A percentile compares a stretch with the other conserved stretches of the same genome.
These are phyloP conservation scores for Aspergillus sp. DNA, from an alignment of 2,329 filamentous ascomycete genomes.

Conservation along the genomic window DNA sequence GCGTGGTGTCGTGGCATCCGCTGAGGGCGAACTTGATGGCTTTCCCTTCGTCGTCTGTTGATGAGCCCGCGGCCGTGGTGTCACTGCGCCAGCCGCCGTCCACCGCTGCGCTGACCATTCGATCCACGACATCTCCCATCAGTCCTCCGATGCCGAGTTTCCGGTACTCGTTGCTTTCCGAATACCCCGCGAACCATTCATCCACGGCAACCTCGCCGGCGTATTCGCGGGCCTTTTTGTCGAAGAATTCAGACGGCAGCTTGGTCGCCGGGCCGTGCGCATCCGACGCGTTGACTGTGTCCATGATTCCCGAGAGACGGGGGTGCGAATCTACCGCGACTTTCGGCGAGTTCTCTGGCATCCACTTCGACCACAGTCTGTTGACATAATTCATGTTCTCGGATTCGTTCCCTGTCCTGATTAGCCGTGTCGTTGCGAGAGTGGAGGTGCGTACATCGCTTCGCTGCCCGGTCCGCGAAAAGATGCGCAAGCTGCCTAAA, in stretches of 20 bases:
- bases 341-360: slow-evolving; percentile 59
- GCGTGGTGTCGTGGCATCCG: slow-evolving; percentile 88
- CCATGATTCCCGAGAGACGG: slow-evolving; percentile 81
- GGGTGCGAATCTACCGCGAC: slow-evolving; percentile 80
- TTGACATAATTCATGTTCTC: slow-evolving; percentile 79
- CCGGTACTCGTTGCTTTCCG: slow-evolving; percentile 79
- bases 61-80: slow-evolving; percentile 43
- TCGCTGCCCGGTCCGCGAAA: slow-evolving; percentile 62
- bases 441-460: slow-evolving; percentile 45
- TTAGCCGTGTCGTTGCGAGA: background rate
- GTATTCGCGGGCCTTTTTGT: slow-evolving; percentile 58
- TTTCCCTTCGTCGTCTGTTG: slow-evolving; percentile 27
- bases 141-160: slow-evolving; percentile 76
- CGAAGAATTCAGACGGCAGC: slow-evolving; percentile 81
- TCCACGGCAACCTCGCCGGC: slow-evolving; percentile 69
- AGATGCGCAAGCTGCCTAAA: slow-evolving; percentile 60
- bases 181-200: slow-evolving; percentile 87
- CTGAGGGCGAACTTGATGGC: slow-evolving; percentile 64
- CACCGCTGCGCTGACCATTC: slow-evolving; percentile 59
- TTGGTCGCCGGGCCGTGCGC: slow-evolving; percentile 74
- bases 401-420: slow-evolving; percentile 50
- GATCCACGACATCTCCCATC: slow-evolving; percentile 69
- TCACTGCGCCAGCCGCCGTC: slow-evolving; percentile 45
- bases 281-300: slow-evolving; percentile 79
- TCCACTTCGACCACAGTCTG: slow-evolving; percentile 69